phyloP scores from a whole-genome alignment of 2,329 filamentous ascomycete species.

The Fusarium liriodendri region DNA sequence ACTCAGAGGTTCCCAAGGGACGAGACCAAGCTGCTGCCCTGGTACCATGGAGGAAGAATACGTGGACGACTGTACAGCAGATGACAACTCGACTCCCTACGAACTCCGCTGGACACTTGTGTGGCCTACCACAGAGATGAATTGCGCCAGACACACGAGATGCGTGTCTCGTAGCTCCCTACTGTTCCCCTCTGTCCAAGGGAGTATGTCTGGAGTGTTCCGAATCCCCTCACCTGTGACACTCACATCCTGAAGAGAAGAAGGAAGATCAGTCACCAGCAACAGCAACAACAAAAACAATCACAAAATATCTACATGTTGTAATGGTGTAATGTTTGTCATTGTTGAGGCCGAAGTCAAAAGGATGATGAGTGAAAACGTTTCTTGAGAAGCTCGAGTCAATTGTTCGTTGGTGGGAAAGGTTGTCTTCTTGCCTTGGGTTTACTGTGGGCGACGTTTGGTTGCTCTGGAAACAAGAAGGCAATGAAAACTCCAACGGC shows the following conservation, averaged over 20 bases:
- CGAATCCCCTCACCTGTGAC: not conserved
- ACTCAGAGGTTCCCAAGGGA: not conserved
- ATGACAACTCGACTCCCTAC: too few relatives aligned
- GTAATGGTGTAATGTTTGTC: not conserved
- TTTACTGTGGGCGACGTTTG: not conserved
- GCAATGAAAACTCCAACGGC: too few relatives aligned
- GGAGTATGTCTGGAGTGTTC: too few relatives aligned
- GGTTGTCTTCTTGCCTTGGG: not conserved
- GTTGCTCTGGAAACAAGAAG: not conserved
- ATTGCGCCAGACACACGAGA: too few relatives aligned
- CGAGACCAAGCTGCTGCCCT: not conserved
- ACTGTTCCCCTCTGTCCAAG: too few relatives aligned
- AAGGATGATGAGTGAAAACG: rapidly evolving
- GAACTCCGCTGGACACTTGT: too few relatives aligned
- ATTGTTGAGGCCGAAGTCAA: not conserved
- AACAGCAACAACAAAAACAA: too few relatives aligned
- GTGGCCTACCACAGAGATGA: too few relatives aligned
- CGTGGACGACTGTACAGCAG: too few relatives aligned
- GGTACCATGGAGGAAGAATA: too few relatives aligned
- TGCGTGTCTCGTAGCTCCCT: too few relatives aligned
- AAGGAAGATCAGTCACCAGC: not conserved
- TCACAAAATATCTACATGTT: not conserved
- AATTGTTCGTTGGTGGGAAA: not conserved
- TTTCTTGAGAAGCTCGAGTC: not conserved
- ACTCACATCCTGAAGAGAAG: not conserved